phyloP scores from a whole-genome alignment of 768 basidiomycete genomes.

The Fomitopsis pulvina region DNA sequence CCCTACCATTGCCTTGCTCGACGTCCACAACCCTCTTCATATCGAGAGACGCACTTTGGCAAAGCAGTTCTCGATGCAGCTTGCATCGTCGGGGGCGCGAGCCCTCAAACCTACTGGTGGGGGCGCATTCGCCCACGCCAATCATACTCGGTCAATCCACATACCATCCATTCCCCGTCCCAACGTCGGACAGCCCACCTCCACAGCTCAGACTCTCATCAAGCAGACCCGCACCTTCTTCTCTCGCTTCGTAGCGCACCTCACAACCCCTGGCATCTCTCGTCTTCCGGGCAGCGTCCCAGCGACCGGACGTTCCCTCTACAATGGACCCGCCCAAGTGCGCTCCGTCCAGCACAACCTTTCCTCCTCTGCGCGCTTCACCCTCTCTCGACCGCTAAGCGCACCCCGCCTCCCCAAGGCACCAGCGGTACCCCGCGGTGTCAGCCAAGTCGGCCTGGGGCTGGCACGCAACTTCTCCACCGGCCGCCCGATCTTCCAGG shows the following conservation, averaged over 20 bases:
- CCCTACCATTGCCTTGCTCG: not conserved
- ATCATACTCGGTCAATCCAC: slow-evolving; percentile 36
- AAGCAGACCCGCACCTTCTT: slow-evolving; percentile 49
- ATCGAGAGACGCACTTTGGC: not conserved
- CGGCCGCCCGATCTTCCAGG: slow-evolving; percentile 70
- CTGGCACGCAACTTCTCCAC: slow-evolving; percentile 71
- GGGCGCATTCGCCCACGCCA: slow-evolving; percentile 3
- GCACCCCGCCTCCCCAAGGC: slow-evolving; percentile 54
- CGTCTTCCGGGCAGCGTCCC: slow-evolving; percentile 23
- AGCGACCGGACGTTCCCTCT: slow-evolving; percentile 24
- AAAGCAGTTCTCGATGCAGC: slow-evolving; percentile 21
- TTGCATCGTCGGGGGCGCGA: slow-evolving; percentile 23
- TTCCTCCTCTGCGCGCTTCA: slow-evolving; percentile 48
- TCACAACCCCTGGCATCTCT: slow-evolving; percentile 47
- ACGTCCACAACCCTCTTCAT: not conserved
- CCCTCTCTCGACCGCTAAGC: slow-evolving; percentile 40
- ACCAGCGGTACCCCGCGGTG: slow-evolving; percentile 38
- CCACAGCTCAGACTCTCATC: slow-evolving; percentile 39
- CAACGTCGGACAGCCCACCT: slow-evolving; percentile 22
- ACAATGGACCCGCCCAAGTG: slow-evolving; percentile 16
- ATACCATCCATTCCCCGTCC: slow-evolving; percentile 33
- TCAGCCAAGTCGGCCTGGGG: slow-evolving; percentile 70
- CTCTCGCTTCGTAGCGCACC: slow-evolving; percentile 46
- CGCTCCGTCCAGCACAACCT: slow-evolving; percentile 45
- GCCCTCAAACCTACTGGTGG: slow-evolving; percentile 4